Evolutionary conservation across 2,329 filamentous ascomycete genomes (phyloP).

Genomic region (Pseudogymnoascus destructans): DNA sequence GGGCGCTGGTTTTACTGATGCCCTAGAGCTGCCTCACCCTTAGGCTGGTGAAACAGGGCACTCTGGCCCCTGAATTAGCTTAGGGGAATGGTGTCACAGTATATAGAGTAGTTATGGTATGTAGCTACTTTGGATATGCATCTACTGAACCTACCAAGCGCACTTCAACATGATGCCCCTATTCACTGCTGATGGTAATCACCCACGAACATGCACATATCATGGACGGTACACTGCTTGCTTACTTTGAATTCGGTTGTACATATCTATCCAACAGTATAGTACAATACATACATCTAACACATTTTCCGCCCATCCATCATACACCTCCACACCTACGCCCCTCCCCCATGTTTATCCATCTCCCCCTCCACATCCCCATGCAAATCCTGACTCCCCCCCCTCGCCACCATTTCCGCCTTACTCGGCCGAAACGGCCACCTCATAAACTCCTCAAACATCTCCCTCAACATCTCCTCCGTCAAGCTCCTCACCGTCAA

Average conservation of each 20-base stretch:
- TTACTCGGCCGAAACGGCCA: constrained; percentile 56
- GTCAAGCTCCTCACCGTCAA: constrained; percentile 38
- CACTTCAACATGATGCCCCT: no score
- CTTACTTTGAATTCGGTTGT: background rate
- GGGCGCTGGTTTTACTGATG: no score
- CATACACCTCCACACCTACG: background rate
- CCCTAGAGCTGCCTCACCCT: no score
- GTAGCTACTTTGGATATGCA: no score
- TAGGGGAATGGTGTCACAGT: no score
- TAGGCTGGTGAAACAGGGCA: no score
- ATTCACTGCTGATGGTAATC: no score
- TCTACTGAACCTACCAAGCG: no score
- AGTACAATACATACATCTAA: background rate
- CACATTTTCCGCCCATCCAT: background rate
- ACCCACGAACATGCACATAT: no score
- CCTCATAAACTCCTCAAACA: constrained; percentile 45
- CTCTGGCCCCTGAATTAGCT: no score
- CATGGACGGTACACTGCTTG: background rate
- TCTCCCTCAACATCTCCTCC: constrained; percentile 40
- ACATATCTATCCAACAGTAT: background rate
- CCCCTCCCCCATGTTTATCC: background rate
- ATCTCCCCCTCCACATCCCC: background rate
- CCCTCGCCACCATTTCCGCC: constrained; percentile 60
- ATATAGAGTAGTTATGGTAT: no score
- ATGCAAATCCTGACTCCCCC: constrained; percentile 30